These are phyloP conservation scores for Rhodomyrtus psidioides DNA, from an alignment of 441 rosid genomes.

Conservation along the genomic window DNA sequence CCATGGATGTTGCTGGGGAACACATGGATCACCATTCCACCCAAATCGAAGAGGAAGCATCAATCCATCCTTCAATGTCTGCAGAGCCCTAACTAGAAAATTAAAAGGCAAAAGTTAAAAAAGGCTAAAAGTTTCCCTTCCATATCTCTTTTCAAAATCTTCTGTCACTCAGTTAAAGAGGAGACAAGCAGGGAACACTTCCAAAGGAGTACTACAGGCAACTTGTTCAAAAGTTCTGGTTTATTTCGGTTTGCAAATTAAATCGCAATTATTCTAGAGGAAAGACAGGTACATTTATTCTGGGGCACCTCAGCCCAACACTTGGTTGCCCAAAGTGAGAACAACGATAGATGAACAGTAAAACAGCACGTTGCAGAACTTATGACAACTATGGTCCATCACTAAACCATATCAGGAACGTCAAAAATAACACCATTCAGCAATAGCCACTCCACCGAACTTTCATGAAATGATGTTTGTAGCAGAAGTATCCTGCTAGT, in stretches of 20 bases:
- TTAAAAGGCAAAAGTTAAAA: conserved; percentile 9
- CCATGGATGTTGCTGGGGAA: conserved; percentile 99
- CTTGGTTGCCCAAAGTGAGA: not conserved
- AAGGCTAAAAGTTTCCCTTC: conserved; percentile 4
- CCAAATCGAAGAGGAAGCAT: conserved; percentile 89
- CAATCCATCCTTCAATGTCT: conserved; percentile 53
- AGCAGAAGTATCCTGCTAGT: not conserved
- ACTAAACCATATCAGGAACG: not conserved
- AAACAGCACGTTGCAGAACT: not conserved
- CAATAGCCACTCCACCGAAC: not conserved
- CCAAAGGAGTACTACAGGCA: not conserved
- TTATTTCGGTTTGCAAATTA: not conserved
- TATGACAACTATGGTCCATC: not conserved
- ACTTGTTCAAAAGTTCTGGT: not conserved
- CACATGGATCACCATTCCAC: conserved; percentile 99
- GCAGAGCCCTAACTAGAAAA: conserved; percentile 61
- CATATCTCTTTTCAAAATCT: not conserved
- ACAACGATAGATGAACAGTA: not conserved
- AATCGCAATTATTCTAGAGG: not conserved
- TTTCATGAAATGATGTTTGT: not conserved
- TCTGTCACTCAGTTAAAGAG: not conserved
- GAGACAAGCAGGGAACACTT: not conserved
- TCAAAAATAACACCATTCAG: not conserved
- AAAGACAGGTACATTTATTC: not conserved
- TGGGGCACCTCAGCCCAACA: not conserved